Base-by-base conservation (phyloP, 2,329 filamentous ascomycete genomes). In the Aspergillus ochraceus region DNA sequence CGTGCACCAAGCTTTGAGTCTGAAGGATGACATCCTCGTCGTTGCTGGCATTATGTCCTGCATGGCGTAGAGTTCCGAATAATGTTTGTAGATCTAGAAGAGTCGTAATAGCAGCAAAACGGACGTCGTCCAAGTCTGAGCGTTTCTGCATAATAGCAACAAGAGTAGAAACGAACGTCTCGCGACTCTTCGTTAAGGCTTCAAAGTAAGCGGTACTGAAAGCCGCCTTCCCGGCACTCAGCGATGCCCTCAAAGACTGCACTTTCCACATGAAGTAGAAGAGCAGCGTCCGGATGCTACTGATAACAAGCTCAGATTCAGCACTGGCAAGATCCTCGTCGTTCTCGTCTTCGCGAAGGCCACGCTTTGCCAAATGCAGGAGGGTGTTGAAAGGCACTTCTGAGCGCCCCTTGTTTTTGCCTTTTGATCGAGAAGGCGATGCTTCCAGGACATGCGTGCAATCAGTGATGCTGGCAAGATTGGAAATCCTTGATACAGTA, bases 231-330 rank as follows among this genome's bases (percentile, higher is more conserved):
- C 82, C 81, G 10, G 76, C 68, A 17, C 81, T 77, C 39, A 91
- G 74, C 17, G 83, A 75, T 56, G 82, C 79, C 62, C 82, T 80
- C 61, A 91, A 70, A 55, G 83, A 80, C 55, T 86, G 85, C 22
- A 90, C 84, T 72, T 95, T 94, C 95, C 95, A 99, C 87, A 96
- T 91, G 72, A 97, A 96, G 78, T 97, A 98, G 77, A 96, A 92
- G 51, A 92, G 83, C 54, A 90, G 83, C 2, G 88, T 84, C 65
- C 90, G 89, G 69, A 96, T 90, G 30, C 92, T 89, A 67, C 88
- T 89, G 2, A 86, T 82, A 6, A 92, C 88, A 49, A 95, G 81
- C 64, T 91, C 88, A 66, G 95, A 90, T 74, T 98, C 94, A 12
- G 91, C 80, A 49, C 87, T 87, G 63, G 92, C 90, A 26, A 88